These are phyloP conservation scores for Saturnispora kantuleensis DNA, from an alignment of 805 yeast species.

Conservation along the genomic window DNA sequence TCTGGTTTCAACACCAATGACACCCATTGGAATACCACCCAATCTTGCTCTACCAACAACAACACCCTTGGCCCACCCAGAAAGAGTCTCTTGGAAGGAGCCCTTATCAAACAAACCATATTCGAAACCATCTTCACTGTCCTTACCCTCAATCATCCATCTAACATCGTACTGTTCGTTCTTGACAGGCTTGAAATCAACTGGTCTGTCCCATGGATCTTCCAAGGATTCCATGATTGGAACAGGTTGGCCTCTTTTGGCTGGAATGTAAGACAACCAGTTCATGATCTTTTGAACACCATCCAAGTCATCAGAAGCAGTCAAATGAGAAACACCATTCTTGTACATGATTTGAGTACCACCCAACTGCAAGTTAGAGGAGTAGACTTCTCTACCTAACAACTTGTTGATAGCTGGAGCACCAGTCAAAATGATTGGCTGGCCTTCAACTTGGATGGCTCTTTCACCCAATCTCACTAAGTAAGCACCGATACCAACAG, in stretches of 20 bases:
- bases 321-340: conserved; percentile 96
- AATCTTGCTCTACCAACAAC: conserved; percentile 98
- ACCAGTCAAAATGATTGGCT: conserved; percentile 97
- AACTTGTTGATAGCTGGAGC: conserved; percentile 98
- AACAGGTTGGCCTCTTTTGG: conserved; percentile 78
- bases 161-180: conserved; percentile 81
- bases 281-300: conserved; percentile 92
- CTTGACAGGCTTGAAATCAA: conserved; percentile 67
- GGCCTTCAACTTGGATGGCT: conserved; percentile 97
- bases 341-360: conserved; percentile 98
- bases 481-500: conserved; percentile 99
- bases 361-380: conserved; percentile 95
- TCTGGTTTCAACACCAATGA: conserved; percentile 91
- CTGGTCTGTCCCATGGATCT: conserved; percentile 90
- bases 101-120: conserved; percentile 84
- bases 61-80: conserved; percentile 99
- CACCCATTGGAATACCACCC: conserved; percentile 99
- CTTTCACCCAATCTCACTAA: conserved; percentile 97
- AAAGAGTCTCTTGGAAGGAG: conserved; percentile 91
- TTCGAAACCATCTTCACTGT: conserved; percentile 63
- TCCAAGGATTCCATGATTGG: conserved; percentile 68
- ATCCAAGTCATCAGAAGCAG: conserved; percentile 93
- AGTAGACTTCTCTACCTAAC: conserved; percentile 93
- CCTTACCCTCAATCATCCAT: conserved; percentile 86
- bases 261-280: conserved; percentile 94